phyloP scores from a whole-genome alignment of 176 grass and related monocot genomes.

The Carex parvula region DNA sequence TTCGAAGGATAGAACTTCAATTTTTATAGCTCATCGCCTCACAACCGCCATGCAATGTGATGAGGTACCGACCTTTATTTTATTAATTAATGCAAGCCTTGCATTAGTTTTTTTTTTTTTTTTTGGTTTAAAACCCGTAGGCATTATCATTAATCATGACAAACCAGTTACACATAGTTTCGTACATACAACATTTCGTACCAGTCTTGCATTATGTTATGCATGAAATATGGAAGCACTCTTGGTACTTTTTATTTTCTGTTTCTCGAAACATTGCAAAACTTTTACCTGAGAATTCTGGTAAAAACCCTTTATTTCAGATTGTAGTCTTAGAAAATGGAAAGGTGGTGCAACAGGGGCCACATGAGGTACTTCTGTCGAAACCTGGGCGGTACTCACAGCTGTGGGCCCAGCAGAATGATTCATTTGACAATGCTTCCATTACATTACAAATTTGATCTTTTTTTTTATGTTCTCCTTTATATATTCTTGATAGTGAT shows the following conservation, averaged over 20 bases:
- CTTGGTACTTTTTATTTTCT: too few species aligned
- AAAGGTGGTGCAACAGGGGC: constrained; percentile 74
- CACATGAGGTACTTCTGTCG: constrained; percentile 76
- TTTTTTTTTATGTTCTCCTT: neutral
- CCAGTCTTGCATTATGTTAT: too few species aligned
- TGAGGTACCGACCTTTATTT: constrained; percentile 43
- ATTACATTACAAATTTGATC: constrained; percentile 66
- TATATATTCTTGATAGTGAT: neutral
- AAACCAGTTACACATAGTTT: too few species aligned
- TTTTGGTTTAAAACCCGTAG: neutral
- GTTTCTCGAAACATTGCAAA: too few species aligned
- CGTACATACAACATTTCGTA: too few species aligned
- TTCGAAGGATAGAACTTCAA: constrained; percentile 62
- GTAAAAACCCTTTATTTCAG: constrained; percentile 31
- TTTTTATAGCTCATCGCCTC: constrained; percentile 92
- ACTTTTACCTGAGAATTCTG: too few species aligned
- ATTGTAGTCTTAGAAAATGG: constrained; percentile 94
- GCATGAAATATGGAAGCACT: too few species aligned
- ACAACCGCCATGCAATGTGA: constrained; percentile 96
- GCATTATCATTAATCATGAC: too few species aligned
- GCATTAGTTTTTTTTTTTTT: too few species aligned
- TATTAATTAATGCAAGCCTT: neutral
- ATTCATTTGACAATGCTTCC: constrained; percentile 50
- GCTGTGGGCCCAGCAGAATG: constrained; percentile 90
- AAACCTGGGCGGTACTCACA: constrained; percentile 66